Conservation (phyloP, 2,329 filamentous ascomycete genomes). For the Cercospora zeae-maydis region DNA sequence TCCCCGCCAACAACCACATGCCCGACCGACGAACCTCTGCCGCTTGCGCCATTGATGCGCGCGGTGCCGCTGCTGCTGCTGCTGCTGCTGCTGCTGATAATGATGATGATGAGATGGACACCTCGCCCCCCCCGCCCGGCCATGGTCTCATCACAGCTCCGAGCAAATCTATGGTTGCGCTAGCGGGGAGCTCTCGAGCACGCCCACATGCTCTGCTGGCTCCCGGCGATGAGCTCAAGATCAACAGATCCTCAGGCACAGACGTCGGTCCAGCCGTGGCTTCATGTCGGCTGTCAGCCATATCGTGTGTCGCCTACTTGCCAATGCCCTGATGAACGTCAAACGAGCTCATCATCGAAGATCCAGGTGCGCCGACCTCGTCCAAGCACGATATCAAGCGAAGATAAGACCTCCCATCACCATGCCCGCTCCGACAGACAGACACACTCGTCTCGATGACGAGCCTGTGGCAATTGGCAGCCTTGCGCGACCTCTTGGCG, state of each 20-base stretch:
- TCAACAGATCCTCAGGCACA: slow-evolving; percentile 3
- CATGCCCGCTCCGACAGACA: background rate
- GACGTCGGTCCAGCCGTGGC: background rate
- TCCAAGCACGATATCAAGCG: background rate
- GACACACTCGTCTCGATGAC: background rate
- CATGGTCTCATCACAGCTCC: background rate
- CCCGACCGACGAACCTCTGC: background rate
- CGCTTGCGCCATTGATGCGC: background rate
- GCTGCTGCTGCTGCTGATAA: too few relatives aligned
- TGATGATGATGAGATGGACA: too few relatives aligned
- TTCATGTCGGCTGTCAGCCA: background rate
- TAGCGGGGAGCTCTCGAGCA: background rate
- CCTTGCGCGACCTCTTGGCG: background rate
- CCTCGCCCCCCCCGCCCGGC: too few relatives aligned
- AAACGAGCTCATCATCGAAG: background rate
- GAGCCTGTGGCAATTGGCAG: background rate
- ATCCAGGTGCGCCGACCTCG: background rate
- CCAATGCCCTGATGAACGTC: background rate
- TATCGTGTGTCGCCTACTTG: background rate
- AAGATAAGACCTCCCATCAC: background rate
- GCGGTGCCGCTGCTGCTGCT: background rate
- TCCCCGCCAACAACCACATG: slow-evolving; percentile 1
- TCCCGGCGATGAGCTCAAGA: background rate
- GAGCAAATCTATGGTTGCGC: background rate
- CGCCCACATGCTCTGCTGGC: background rate